phyloP scores from a whole-genome alignment of 2,329 filamentous ascomycete genomes.

The Pestalotiopsis sp. region DNA sequence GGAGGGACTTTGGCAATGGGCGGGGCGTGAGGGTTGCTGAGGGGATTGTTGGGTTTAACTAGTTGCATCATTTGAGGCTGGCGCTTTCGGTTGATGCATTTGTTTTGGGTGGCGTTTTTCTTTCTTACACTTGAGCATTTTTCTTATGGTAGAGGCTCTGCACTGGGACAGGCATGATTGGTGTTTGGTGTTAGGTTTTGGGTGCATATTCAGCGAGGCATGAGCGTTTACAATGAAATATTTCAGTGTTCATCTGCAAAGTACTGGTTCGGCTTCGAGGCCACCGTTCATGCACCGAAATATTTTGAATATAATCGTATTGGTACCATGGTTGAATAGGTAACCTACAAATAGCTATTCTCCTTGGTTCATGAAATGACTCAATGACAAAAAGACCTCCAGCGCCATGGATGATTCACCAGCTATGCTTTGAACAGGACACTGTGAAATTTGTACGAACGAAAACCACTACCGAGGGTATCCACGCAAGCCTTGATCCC shows the following conservation, averaged over 20 bases:
- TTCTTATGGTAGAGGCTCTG: background rate
- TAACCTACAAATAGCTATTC: background rate
- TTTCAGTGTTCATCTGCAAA: background rate
- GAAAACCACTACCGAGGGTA: background rate
- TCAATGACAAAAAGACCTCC: background rate
- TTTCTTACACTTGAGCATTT: background rate
- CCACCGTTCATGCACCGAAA: background rate
- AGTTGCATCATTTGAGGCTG: background rate
- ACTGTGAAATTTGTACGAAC: background rate
- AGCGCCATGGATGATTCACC: background rate
- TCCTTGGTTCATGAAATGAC: background rate
- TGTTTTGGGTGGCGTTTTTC: background rate
- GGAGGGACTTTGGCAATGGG: slow-evolving; percentile 3
- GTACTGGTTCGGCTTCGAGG: background rate
- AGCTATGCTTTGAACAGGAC: background rate
- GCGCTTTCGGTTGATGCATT: background rate
- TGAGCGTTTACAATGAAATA: too few species aligned
- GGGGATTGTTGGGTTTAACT: slow-evolving; percentile 17
- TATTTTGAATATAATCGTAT: background rate
- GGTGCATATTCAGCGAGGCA: background rate
- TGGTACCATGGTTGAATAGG: slow-evolving; percentile 9
- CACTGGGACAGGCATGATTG: background rate
- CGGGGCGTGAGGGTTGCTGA: slow-evolving; percentile 11
- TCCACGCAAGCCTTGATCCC: background rate
- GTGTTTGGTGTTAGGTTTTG: background rate